phyloP scores from a whole-genome alignment of 306 rosid species.

The Crotalaria pallida region DNA sequence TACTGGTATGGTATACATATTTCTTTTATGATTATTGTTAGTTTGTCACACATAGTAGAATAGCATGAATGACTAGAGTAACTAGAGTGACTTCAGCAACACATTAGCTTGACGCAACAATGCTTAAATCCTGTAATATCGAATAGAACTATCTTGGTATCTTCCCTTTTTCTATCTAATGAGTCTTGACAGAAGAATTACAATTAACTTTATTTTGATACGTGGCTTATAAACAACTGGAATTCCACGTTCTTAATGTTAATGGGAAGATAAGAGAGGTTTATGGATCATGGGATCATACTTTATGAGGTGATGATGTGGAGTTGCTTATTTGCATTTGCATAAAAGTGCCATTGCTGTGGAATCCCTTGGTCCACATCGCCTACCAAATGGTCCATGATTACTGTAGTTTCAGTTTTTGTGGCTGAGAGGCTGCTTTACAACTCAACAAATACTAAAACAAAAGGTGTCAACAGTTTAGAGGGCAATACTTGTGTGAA shows the following conservation, averaged over 20 bases:
- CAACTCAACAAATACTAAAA: neutral
- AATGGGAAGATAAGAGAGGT: neutral
- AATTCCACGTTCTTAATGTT: neutral
- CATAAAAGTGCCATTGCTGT: neutral
- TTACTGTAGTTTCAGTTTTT: neutral
- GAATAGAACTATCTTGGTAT: neutral
- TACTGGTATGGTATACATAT: too few species aligned
- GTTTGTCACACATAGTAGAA: neutral
- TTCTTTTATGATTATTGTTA: too few species aligned
- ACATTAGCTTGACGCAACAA: slow-evolving; percentile 20
- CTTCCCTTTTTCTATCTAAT: neutral
- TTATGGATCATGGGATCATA: slow-evolving; percentile 1
- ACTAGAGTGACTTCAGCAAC: slow-evolving; percentile 28
- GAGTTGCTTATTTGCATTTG: neutral
- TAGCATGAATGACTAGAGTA: neutral
- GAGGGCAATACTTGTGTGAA: neutral
- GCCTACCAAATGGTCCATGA: neutral
- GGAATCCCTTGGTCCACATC: neutral
- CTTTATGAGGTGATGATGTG: neutral
- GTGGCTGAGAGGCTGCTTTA: neutral
- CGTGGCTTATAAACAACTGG: neutral
- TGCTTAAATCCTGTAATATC: neutral
- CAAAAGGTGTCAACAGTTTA: neutral
- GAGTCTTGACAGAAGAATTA: neutral
- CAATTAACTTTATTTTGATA: neutral